These are phyloP conservation scores for Calonectria henricotiae DNA, from an alignment of 2,329 filamentous ascomycete species.

Conservation along the genomic window DNA sequence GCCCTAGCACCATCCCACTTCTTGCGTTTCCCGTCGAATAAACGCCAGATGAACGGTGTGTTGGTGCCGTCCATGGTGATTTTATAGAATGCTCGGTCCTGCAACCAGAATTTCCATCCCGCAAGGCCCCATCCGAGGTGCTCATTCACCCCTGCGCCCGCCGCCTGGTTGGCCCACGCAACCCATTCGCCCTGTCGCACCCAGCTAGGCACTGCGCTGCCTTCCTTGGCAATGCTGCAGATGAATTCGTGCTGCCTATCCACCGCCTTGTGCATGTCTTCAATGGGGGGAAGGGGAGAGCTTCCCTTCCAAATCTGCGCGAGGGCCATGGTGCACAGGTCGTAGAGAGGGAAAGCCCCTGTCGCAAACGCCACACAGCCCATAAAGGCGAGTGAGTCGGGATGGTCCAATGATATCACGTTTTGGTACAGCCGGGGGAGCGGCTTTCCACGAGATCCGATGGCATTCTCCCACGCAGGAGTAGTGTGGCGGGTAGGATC, in stretches of 20 bases:
- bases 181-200: conserved; percentile 58
- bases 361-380: conserved; percentile 58
- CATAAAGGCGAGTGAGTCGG: conserved; percentile 64
- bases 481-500: conserved; percentile 51
- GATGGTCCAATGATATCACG: conserved; percentile 62
- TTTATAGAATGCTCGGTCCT: conserved; percentile 58
- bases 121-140: conserved; percentile 61
- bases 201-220: conserved; percentile 50
- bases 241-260: conserved; percentile 57
- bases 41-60: conserved; percentile 61
- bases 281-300: conserved; percentile 56
- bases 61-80: conserved; percentile 60
- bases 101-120: conserved; percentile 62
- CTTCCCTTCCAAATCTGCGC: conserved; percentile 63
- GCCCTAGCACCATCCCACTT: conserved; percentile 60
- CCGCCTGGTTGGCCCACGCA: conserved; percentile 61
- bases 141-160: conserved; percentile 61
- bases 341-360: conserved; percentile 58
- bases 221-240: conserved; percentile 50
- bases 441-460: conserved; percentile 50
- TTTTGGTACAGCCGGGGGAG: conserved; percentile 62
- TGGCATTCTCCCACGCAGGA: conserved; percentile 47
- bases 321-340: conserved; percentile 63
- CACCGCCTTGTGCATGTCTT: conserved; percentile 59
- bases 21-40: conserved; percentile 62